A percentile compares a stretch with the other conserved stretches of the same genome.
Evolutionary conservation across 2,329 filamentous ascomycete species (phyloP).

Genomic region (Myrmaecium sp.): DNA sequence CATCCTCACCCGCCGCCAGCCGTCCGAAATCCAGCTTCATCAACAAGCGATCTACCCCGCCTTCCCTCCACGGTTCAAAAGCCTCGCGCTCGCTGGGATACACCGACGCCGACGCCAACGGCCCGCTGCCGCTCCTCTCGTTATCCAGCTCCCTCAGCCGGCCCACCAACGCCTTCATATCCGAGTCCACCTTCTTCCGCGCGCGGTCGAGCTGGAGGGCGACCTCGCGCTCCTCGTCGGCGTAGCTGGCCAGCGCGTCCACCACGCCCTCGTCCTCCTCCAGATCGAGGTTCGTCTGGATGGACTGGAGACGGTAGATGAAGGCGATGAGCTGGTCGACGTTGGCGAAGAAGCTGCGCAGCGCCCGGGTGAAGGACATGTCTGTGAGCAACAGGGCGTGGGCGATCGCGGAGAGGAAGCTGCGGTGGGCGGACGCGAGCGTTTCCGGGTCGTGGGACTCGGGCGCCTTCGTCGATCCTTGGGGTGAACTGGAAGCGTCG

Average conservation of each 20-base stretch:
- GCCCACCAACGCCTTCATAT: constrained; percentile 45
- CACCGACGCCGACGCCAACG: constrained; percentile 14
- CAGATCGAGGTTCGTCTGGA: constrained; percentile 65
- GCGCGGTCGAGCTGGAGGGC: constrained; percentile 46
- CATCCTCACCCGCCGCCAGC: constrained; percentile 14
- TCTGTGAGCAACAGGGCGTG: constrained; percentile 51
- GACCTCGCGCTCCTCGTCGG: constrained; percentile 54
- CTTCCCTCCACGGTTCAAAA: constrained; percentile 57
- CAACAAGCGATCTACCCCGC: constrained; percentile 66
- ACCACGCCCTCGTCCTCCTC: constrained; percentile 70
- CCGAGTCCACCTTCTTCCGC: constrained; percentile 46
- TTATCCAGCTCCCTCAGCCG: constrained; percentile 44
- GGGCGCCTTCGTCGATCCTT: background rate
- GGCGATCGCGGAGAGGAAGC: constrained; percentile 54
- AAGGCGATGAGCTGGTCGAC: constrained; percentile 72
- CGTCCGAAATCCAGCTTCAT: constrained; percentile 71
- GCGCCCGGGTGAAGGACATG: constrained; percentile 41
- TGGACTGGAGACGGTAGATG: constrained; percentile 54
- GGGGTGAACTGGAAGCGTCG: background rate
- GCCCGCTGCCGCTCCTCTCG: constrained; percentile 20
- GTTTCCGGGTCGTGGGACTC: constrained; percentile 64
- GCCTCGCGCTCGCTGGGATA: constrained; percentile 26
- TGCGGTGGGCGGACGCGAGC: constrained; percentile 60
- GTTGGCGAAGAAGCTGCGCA: constrained; percentile 51
- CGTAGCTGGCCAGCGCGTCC: constrained; percentile 32